A percentile compares a stretch with the other conserved stretches of the same genome.
These are phyloP conservation scores for Vigna hirtella DNA, from an alignment of 306 rosid species.

Conservation along the genomic window DNA sequence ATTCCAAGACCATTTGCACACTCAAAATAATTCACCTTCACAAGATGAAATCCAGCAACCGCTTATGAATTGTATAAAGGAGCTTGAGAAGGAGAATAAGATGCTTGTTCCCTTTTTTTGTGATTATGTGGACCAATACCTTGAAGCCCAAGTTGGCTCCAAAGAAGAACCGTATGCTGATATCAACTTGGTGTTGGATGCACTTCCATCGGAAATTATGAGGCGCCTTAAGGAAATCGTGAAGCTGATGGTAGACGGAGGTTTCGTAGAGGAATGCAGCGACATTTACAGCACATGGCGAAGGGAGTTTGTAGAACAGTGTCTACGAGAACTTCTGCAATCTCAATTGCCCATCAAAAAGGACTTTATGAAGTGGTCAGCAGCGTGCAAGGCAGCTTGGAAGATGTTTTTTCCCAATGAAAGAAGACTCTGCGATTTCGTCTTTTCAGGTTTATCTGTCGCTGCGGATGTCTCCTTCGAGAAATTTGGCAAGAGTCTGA, in stretches of 20 bases:
- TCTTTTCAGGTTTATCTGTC: no score
- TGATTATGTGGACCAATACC: not conserved
- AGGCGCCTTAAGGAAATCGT: not conserved
- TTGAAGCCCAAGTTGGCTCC: not conserved
- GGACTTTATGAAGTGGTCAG: not conserved
- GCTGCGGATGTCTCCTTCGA: no score
- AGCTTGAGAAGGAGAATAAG: not conserved
- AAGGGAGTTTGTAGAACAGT: not conserved
- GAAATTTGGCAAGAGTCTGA: no score
- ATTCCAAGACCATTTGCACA: not conserved
- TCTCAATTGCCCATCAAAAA: not conserved
- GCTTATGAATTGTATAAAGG: not conserved
- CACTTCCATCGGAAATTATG: not conserved
- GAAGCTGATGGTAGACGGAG: not conserved
- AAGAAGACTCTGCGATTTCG: no score
- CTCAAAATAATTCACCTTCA: not conserved
- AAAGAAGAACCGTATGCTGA: not conserved
- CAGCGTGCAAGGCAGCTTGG: not conserved
- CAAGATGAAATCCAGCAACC: not conserved
- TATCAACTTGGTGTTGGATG: not conserved
- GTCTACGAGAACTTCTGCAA: not conserved
- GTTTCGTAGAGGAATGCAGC: not conserved
- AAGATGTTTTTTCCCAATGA: no score
- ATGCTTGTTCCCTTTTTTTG: not conserved
- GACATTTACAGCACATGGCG: not conserved